Conservation (phyloP, 495 filamentous ascomycete species). For the Penicillium mononematosum region DNA sequence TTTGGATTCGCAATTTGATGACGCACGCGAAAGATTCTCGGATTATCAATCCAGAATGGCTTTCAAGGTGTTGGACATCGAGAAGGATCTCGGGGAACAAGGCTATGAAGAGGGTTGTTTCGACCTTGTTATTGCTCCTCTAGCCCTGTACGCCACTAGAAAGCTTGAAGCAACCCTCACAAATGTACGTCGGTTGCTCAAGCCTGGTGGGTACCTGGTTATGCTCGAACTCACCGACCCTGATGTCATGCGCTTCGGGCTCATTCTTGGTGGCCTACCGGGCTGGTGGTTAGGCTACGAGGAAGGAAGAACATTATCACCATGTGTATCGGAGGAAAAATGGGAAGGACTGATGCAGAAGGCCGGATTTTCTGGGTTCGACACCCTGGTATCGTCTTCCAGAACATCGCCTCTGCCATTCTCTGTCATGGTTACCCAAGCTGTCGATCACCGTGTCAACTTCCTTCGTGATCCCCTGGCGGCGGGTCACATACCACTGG, state of each 20-base stretch:
- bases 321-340: slow-evolving; percentile 27
- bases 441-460: slow-evolving; percentile 39
- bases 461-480: slow-evolving; percentile 31
- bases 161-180: slow-evolving; percentile 25
- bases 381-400: slow-evolving; percentile 30
- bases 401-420: slow-evolving; percentile 28
- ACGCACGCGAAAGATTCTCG: slow-evolving; percentile 20
- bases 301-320: slow-evolving; percentile 41
- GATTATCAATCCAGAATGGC: slow-evolving; percentile 32
- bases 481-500: slow-evolving; percentile 5
- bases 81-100: slow-evolving; percentile 40
- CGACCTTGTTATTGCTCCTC: slow-evolving; percentile 46
- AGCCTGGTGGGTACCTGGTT: slow-evolving; percentile 54
- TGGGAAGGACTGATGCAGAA: slow-evolving; percentile 44
- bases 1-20: slow-evolving; percentile 41
- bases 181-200: slow-evolving; percentile 41
- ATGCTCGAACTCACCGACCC: slow-evolving; percentile 46
- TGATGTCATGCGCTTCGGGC: slow-evolving; percentile 23
- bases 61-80: slow-evolving; percentile 48
- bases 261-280: slow-evolving; percentile 41
- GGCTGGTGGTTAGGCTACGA: slow-evolving; percentile 54
- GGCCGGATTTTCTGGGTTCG: slow-evolving; percentile 49
- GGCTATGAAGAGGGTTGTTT: slow-evolving; percentile 43
- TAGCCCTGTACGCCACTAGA: slow-evolving; percentile 27
- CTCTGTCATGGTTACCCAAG: slow-evolving; percentile 44